A percentile compares a stretch with the other conserved stretches of the same genome.
These are phyloP conservation scores for Phaseolus coccineus DNA, from an alignment of 331 rosid species.

Conservation along the genomic window DNA sequence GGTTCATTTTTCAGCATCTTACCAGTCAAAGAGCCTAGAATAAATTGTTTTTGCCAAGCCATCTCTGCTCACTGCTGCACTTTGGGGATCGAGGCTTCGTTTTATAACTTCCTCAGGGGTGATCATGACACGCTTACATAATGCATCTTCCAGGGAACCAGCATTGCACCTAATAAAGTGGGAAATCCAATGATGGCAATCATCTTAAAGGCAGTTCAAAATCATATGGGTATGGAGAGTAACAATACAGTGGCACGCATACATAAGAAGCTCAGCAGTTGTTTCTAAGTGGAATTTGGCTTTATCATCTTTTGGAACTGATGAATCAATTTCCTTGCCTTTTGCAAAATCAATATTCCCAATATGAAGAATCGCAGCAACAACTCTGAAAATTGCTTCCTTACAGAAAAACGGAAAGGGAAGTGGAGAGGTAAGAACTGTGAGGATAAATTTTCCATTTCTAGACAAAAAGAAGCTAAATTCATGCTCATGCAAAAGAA, in stretches of 20 bases:
- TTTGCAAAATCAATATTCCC: conserved; percentile 87
- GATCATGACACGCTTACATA: conserved; percentile 98
- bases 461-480: conserved; percentile 33
- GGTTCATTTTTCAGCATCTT: conserved; percentile 40
- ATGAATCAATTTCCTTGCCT: conserved; percentile 92
- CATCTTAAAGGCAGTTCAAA: conserved; percentile 36
- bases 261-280: conserved; percentile 97
- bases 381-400: conserved; percentile 99
- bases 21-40: conserved; percentile 99
- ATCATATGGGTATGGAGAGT: conserved; percentile 27
- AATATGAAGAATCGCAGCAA: conserved; percentile 92
- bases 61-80: conserved; percentile 89
- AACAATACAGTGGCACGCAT: conserved; percentile 38
- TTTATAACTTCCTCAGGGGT: conserved; percentile 99
- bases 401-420: conserved; percentile 45
- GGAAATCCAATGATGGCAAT: conserved; percentile 35
- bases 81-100: conserved; percentile 96
- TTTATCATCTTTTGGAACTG: conserved; percentile 89
- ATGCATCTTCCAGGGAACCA: conserved; percentile 85
- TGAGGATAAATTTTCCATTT: conserved; percentile 45
- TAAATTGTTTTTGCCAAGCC: conserved; percentile 95
- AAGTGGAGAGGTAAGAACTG: conserved; percentile 44
- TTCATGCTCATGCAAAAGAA: conserved; percentile 38
- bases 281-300: conserved; percentile 86
- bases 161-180: conserved; percentile 75